phyloP scores from a whole-genome alignment of 2,329 filamentous ascomycete genomes.

The Pseudogymnoascus sp. region DNA sequence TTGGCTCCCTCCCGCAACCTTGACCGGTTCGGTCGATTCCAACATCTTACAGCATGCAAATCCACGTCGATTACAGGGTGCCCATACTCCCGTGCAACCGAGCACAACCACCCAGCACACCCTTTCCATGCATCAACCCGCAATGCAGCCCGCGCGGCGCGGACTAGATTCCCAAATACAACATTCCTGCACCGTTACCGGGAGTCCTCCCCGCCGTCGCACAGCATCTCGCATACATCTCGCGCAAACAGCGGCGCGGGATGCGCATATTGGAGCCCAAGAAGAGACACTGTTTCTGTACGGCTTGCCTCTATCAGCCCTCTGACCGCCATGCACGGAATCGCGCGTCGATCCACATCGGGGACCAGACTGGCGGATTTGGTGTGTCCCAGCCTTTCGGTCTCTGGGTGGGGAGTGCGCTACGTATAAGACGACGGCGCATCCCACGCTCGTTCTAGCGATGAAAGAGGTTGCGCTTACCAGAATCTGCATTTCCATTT shows the following conservation, averaged over 20 bases:
- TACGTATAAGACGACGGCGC: background rate
- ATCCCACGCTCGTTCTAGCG: background rate
- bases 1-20: background rate
- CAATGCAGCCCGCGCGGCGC: background rate
- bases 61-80: background rate
- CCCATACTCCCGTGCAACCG: background rate
- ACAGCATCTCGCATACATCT: background rate
- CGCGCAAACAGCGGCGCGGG: background rate
- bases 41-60: background rate
- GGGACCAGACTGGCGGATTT: constrained; percentile 3
- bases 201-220: background rate
- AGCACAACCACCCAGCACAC: background rate
- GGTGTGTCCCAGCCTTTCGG: background rate
- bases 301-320: background rate
- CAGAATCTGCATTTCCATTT: background rate
- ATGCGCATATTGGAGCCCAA: background rate
- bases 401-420: background rate
- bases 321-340: background rate
- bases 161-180: background rate
- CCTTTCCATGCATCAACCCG: background rate
- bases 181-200: background rate
- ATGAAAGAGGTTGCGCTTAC: background rate
- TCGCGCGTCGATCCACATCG: background rate
- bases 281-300: background rate
- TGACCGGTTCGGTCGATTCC: background rate